Evolutionary conservation across 305 asterid genomes (phyloP).

Genomic region (Plantago rigida): DNA sequence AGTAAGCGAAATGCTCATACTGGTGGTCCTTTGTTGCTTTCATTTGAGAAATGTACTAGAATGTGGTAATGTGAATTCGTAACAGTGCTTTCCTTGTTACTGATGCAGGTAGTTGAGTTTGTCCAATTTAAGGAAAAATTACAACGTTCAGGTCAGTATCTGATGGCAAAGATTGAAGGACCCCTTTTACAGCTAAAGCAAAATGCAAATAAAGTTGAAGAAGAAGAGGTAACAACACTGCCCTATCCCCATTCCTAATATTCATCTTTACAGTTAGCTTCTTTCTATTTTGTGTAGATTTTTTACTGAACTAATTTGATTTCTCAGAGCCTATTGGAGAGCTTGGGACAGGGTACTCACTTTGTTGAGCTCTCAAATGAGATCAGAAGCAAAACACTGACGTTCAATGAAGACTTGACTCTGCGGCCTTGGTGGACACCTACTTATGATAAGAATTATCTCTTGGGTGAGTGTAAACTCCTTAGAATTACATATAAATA

Average conservation of each 20-base stretch:
- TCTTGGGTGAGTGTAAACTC: slow-evolving; percentile 55
- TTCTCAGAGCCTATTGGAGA: slow-evolving; percentile 54
- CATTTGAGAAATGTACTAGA: slow-evolving; percentile 2
- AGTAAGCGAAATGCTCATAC: slow-evolving; percentile 39
- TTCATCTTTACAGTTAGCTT: slow-evolving; percentile 1
- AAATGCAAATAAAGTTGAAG: slow-evolving; percentile 59
- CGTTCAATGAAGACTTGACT: slow-evolving; percentile 79
- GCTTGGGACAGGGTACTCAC: slow-evolving; percentile 59
- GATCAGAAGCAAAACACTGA: slow-evolving; percentile 57
- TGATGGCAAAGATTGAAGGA: slow-evolving; percentile 73
- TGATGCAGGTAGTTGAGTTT: slow-evolving; percentile 72
- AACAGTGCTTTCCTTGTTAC: slow-evolving; percentile 23
- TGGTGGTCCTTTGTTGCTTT: slow-evolving; percentile 1
- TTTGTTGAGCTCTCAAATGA: slow-evolving; percentile 70
- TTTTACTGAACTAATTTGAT: slow-evolving; percentile 19
- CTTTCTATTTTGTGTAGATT: slow-evolving; percentile 13
- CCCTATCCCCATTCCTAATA: slow-evolving; percentile 21
- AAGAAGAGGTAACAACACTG: slow-evolving; percentile 56
- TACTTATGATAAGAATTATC: slow-evolving; percentile 71
- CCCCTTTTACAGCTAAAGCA: slow-evolving; percentile 80
- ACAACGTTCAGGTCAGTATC: slow-evolving; percentile 76
- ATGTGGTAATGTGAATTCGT: slow-evolving; percentile 21
- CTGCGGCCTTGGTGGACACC: slow-evolving; percentile 99
- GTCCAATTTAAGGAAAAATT: slow-evolving; percentile 87
- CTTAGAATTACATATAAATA: slow-evolving; percentile 17